Conservation (phyloP, 2,329 filamentous ascomycete genomes). For the Epichloe elymi region DNA sequence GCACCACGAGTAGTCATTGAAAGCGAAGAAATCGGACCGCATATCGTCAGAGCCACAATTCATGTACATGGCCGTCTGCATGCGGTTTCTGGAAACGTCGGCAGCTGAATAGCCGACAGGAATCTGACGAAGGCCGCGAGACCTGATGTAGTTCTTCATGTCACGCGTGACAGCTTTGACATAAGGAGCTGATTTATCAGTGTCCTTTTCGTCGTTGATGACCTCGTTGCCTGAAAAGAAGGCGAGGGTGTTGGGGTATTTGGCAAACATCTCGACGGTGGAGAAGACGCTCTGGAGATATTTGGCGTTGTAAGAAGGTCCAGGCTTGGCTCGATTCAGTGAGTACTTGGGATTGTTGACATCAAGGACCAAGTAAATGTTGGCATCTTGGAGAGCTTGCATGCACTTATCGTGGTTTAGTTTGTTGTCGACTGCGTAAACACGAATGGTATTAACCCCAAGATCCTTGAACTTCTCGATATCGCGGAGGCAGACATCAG, state of each 20-base stretch:
- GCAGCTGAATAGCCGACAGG: slow-evolving; percentile 69
- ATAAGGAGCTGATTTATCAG: slow-evolving; percentile 54
- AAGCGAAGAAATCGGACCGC: slow-evolving; percentile 79
- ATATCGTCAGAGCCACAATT: slow-evolving; percentile 80
- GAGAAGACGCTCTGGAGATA: slow-evolving; percentile 80
- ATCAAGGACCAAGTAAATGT: slow-evolving; percentile 85
- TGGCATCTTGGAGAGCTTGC: slow-evolving; percentile 63
- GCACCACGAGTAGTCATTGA: slow-evolving; percentile 87
- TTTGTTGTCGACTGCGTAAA: slow-evolving; percentile 87
- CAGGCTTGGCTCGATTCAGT: slow-evolving; percentile 68
- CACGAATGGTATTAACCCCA: slow-evolving; percentile 80
- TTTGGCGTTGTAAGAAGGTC: slow-evolving; percentile 67
- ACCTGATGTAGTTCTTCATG: slow-evolving; percentile 56
- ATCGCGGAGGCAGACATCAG: slow-evolving; percentile 59
- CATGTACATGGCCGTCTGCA: slow-evolving; percentile 81
- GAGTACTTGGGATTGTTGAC: slow-evolving; percentile 86
- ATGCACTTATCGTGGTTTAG: slow-evolving; percentile 75
- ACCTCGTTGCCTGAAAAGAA: slow-evolving; percentile 79
- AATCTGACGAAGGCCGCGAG: slow-evolving; percentile 47
- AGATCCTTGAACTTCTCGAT: slow-evolving; percentile 72
- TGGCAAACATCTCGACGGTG: slow-evolving; percentile 70
- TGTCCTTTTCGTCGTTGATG: slow-evolving; percentile 52
- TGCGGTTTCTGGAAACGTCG: slow-evolving; percentile 73
- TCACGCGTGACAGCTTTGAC: slow-evolving; percentile 71
- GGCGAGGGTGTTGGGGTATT: slow-evolving; percentile 76